Evolutionary conservation across 768 basidiomycete genomes (phyloP), one percentile per base, ranked within the genome.

Genomic region (Boletus reticuloceps): DNA sequence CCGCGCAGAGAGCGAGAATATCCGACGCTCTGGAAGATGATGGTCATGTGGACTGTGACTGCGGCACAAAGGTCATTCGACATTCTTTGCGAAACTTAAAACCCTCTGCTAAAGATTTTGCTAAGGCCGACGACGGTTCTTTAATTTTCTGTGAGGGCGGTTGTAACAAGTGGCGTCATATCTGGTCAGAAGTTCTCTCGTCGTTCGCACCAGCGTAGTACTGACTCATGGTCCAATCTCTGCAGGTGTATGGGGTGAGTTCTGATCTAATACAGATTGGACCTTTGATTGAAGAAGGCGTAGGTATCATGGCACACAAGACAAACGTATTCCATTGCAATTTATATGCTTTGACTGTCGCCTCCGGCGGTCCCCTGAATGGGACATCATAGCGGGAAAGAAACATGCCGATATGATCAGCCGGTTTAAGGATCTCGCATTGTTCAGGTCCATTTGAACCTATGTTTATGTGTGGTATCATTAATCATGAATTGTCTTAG

Each of bases 331-430:
- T 41, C 89, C 88, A 3, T 51, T 67, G 0, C 73, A 76, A 54
- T 91, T 89, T 58, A 64, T 79, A 29, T 93, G 90, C 71, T 87
- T 91, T 69, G 84, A 88, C 60, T 93, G 91, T 68, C 84, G 88
- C 34, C 75, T 88, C 44, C 81, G 77, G 47, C 79, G 77, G 13
- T 88, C 89, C 60, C 70, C 77, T 38, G 83, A 82, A 55, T 91
- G 88, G 86, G 82, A 85, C 43, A 73, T 91, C 17, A 85, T 90
- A 62, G 79, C 82, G 53, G 72, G 77, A 38, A 78, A 80, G 58
- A 66, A 83, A 36, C 84, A 85, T 61, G 67, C 68, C 12, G 72
- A 74, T 52, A 82, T 89, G 71, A 74, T 88, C 29, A 75, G 78
- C 11, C 84, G 83, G 55, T 89, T 83, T 70, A 80, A 80, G 61